A percentile compares a stretch with the other conserved stretches of the same genome.
Evolutionary conservation across 2,329 filamentous ascomycete genomes (phyloP).

Genomic region (Monosporascus sp.): DNA sequence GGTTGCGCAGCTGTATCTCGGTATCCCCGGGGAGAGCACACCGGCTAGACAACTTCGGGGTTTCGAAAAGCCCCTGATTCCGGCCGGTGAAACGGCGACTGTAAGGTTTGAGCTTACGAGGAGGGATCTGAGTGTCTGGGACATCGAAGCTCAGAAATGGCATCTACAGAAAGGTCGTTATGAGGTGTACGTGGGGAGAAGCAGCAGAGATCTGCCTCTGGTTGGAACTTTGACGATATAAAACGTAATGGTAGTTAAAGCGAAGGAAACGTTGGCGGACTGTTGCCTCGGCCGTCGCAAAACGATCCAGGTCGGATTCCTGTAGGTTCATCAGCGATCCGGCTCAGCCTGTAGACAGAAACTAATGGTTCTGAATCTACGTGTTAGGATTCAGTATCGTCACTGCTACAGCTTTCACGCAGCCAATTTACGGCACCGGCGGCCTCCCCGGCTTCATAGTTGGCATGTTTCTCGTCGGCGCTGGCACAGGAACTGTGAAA

Average conservation of each 20-base stretch:
- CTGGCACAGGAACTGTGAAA: no score
- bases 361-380: no score
- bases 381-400: no score
- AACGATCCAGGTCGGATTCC: no score
- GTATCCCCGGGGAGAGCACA: constrained; percentile 29
- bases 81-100: constrained; percentile 36
- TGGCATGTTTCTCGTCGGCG: no score
- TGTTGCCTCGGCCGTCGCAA: no score
- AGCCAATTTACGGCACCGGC: no score
- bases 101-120: constrained; percentile 49
- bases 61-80: constrained; percentile 53
- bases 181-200: constrained; percentile 35
- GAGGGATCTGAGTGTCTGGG: constrained; percentile 60
- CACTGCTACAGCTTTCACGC: no score
- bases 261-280: no score
- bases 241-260: neutral
- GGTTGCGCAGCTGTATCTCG: constrained; percentile 41
- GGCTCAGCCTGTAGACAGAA: no score
- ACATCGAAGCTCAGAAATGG: constrained; percentile 54
- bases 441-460: no score
- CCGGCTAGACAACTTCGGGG: constrained; percentile 55
- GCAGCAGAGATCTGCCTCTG: constrained; percentile 36
- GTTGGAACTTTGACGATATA: constrained; percentile 28
- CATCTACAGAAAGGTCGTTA: constrained; percentile 37
- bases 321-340: no score